A percentile compares a stretch with the other conserved stretches of the same genome.
Conservation (phyloP, 2,329 filamentous ascomycete genomes). For the Penicillium sp. region DNA sequence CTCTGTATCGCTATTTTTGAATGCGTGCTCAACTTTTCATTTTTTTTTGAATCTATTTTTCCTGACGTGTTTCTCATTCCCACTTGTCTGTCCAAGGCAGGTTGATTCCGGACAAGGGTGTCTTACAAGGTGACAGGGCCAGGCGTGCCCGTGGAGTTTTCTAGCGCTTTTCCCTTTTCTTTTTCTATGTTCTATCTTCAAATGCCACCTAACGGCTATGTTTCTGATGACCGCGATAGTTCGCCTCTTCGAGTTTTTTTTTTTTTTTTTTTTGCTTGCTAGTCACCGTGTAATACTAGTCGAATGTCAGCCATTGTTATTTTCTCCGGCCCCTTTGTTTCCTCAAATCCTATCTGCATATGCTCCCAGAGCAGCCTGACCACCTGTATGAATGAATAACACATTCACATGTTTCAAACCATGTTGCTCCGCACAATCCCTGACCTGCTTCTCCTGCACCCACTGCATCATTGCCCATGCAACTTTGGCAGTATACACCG, state of each 20-base stretch:
- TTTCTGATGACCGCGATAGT: constrained; percentile 21
- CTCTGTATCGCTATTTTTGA: neutral
- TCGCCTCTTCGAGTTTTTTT: constrained; percentile 9
- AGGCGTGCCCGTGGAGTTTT: constrained; percentile 21
- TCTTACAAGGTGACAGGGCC: constrained; percentile 22
- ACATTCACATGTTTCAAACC: constrained; percentile 27
- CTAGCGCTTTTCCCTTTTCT: constrained; percentile 15
- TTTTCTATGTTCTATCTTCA: constrained; percentile 12
- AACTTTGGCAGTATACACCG: constrained; percentile 39
- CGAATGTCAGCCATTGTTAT: constrained; percentile 22
- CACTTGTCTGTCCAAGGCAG: constrained; percentile 11
- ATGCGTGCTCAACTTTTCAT: neutral
- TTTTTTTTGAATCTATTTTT: constrained; percentile 13
- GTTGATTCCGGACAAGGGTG: constrained; percentile 16
- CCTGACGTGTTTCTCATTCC: constrained; percentile 8
- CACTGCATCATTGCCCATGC: constrained; percentile 30
- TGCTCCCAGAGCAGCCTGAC: constrained; percentile 32
- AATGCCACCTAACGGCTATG: constrained; percentile 18
- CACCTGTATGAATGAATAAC: constrained; percentile 41
- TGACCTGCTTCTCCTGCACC: constrained; percentile 21
- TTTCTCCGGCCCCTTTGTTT: neutral
- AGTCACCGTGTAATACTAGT: constrained; percentile 31
- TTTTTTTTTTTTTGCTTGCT: constrained; percentile 18
- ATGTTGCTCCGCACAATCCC: constrained; percentile 10
- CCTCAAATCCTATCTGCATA: neutral